Conservation (phyloP, 371 early-diverging fungal genomes). For the Smittium mucronatum region DNA sequence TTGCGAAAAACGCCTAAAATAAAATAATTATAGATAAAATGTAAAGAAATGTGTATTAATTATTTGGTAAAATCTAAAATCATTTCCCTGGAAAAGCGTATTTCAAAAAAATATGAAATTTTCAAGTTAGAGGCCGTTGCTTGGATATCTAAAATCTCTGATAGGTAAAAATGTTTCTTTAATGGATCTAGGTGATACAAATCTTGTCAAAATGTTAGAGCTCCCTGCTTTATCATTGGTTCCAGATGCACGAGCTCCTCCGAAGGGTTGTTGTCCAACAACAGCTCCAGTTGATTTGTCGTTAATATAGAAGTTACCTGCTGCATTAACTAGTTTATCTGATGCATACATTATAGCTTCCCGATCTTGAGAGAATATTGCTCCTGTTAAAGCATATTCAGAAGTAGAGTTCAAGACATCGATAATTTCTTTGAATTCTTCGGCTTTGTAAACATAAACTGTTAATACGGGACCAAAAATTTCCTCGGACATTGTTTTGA, state of each 20-base stretch:
- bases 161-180: slow-evolving; percentile 91
- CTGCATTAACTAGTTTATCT: slow-evolving; percentile 69
- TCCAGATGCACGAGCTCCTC: slow-evolving; percentile 87
- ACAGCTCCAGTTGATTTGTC: slow-evolving; percentile 97
- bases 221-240: slow-evolving; percentile 97
- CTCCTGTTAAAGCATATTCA: slow-evolving; percentile 80
- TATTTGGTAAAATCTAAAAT: no score
- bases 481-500: slow-evolving; percentile 84
- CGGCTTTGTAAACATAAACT: slow-evolving; percentile 78
- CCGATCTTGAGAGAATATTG: slow-evolving; percentile 79
- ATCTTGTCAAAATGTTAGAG: slow-evolving; percentile 52
- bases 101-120: no score
- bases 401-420: slow-evolving; percentile 69
- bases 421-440: slow-evolving; percentile 54
- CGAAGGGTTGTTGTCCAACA: slow-evolving; percentile 97
- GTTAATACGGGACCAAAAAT: slow-evolving; percentile 97
- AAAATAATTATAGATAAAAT: no score
- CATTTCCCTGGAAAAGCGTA: no score
- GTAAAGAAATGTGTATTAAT: no score
- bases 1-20: no score
- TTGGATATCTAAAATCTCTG: slow-evolving; percentile 65
- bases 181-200: slow-evolving; percentile 87
- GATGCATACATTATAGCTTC: slow-evolving; percentile 55
- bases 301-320: slow-evolving; percentile 97
- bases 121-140: no score